These are phyloP conservation scores for Eucalyptus pauciflora DNA, from an alignment of 345 rosid species.

Conservation along the genomic window DNA sequence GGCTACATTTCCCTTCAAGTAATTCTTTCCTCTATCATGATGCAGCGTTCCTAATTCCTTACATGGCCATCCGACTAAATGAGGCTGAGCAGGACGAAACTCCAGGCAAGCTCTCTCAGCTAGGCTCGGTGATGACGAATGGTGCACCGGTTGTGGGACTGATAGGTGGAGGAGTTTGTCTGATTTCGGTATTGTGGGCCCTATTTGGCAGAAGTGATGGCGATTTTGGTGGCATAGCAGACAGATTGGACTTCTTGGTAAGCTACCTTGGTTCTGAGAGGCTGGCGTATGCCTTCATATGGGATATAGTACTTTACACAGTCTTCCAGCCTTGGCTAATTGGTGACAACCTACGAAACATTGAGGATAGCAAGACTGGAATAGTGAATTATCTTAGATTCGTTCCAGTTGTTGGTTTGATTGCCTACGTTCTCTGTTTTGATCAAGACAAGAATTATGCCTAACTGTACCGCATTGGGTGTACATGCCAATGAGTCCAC, in stretches of 20 bases:
- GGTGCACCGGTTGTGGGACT: slow-evolving; percentile 69
- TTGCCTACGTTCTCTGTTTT: slow-evolving; percentile 55
- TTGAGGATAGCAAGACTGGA: slow-evolving; percentile 35
- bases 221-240: slow-evolving; percentile 43
- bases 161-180: slow-evolving; percentile 61
- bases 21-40: neutral
- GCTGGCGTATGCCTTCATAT: slow-evolving; percentile 79
- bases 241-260: slow-evolving; percentile 57
- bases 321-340: slow-evolving; percentile 96
- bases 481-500: neutral
- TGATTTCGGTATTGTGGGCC: slow-evolving; percentile 62
- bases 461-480: neutral
- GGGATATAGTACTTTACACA: slow-evolving; percentile 78
- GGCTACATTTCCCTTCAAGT: neutral
- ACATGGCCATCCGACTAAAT: slow-evolving; percentile 82
- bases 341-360: slow-evolving; percentile 65
- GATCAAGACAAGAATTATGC: neutral
- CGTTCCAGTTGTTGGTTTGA: slow-evolving; percentile 72
- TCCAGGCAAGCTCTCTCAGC: slow-evolving; percentile 38
- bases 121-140: slow-evolving; percentile 56
- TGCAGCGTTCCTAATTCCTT: slow-evolving; percentile 84
- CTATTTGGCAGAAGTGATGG: slow-evolving; percentile 62
- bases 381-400: slow-evolving; percentile 57
- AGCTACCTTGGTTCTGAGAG: slow-evolving; percentile 80
- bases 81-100: slow-evolving; percentile 19